These are phyloP conservation scores for Coemansia sp. DNA, from an alignment of 192 early-diverging fungal species.

Conservation along the genomic window DNA sequence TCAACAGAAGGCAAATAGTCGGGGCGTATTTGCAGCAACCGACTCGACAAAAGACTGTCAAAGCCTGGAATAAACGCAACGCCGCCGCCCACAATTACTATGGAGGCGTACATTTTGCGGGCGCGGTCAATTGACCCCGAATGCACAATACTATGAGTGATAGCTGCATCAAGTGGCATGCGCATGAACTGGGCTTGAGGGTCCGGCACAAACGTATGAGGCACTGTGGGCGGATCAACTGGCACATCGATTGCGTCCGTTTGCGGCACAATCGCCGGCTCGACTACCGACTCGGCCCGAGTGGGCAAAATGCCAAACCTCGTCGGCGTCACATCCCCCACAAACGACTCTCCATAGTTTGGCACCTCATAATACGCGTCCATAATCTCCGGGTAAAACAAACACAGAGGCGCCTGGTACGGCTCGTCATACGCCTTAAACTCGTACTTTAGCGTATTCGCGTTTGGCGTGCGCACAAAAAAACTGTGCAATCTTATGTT, in stretches of 20 bases:
- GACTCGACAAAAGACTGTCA: slow-evolving; percentile 30
- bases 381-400: slow-evolving; percentile 57
- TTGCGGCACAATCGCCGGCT: slow-evolving; percentile 24
- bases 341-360: slow-evolving; percentile 38
- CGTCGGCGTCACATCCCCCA: slow-evolving; percentile 16
- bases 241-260: slow-evolving; percentile 16
- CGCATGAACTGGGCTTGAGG: slow-evolving; percentile 30
- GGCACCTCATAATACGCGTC: slow-evolving; percentile 38
- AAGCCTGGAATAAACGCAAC: slow-evolving; percentile 67
- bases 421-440: slow-evolving; percentile 89
- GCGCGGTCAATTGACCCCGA: slow-evolving; percentile 69
- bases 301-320: slow-evolving; percentile 46
- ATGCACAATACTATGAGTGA: slow-evolving; percentile 67
- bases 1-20: slow-evolving; percentile 42
- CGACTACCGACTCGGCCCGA: slow-evolving; percentile 20
- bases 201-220: slow-evolving; percentile 30
- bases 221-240: no score
- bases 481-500: slow-evolving; percentile 80
- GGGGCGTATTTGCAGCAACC: slow-evolving; percentile 39
- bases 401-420: slow-evolving; percentile 71
- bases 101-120: slow-evolving; percentile 70
- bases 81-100: slow-evolving; percentile 86
- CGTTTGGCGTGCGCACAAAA: slow-evolving; percentile 72
- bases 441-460: slow-evolving; percentile 67
- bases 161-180: slow-evolving; percentile 65